phyloP scores from a whole-genome alignment of 2,329 filamentous ascomycete genomes.

The Colletotrichum tropicale region DNA sequence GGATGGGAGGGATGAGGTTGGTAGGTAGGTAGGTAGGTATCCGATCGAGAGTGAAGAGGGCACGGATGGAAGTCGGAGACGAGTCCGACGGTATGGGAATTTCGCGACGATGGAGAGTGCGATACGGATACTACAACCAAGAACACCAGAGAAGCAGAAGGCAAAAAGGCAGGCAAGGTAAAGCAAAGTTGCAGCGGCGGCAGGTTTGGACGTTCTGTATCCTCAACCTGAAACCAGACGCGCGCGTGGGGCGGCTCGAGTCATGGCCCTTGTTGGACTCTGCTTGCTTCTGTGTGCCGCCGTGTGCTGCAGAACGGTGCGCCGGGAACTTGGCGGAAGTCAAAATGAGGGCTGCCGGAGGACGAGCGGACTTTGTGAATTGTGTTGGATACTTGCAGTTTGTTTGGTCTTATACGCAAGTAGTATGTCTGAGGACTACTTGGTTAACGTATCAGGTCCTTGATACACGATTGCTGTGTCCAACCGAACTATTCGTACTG shows the following conservation, averaged over 20 bases:
- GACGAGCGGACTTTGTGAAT: accelerated
- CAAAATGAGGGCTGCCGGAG: background rate
- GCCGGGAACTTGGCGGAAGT: background rate
- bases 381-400: no score
- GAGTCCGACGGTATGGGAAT: background rate
- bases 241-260: constrained; percentile 1
- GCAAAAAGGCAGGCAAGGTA: background rate
- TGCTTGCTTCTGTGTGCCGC: background rate
- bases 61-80: background rate
- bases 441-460: no score
- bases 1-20: background rate
- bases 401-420: background rate
- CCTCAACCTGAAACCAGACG: constrained; percentile 2
- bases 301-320: background rate
- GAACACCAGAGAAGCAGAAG: background rate
- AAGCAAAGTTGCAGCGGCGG: background rate
- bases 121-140: background rate
- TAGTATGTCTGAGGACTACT: background rate
- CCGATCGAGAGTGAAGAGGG: background rate
- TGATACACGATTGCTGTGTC: no score
- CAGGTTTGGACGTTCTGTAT: background rate
- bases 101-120: background rate
- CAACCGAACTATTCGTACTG: no score
- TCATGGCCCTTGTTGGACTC: background rate
- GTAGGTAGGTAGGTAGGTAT: background rate